Evolutionary conservation across 1,139 yeast species (phyloP).

Genomic region (Meyerozyma elateridarum): DNA sequence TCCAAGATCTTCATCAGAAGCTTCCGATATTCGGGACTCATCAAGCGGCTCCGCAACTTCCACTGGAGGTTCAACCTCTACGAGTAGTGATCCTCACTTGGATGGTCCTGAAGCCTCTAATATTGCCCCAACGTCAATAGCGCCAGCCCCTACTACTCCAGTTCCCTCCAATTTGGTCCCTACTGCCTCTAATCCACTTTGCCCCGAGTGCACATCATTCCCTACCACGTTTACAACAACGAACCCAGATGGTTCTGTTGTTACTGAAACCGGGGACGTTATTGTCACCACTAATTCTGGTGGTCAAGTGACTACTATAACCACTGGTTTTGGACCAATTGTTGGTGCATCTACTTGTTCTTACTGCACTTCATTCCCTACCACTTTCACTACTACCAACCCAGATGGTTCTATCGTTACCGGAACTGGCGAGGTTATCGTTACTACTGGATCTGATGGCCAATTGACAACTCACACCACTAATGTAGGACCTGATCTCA

Average conservation of each 20-base stretch:
- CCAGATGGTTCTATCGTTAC: slow-evolving; percentile 1
- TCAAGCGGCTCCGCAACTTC: too few relatives aligned
- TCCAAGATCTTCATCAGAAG: too few relatives aligned
- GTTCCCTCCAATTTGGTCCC: background rate
- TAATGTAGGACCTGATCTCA: background rate
- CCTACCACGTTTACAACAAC: slow-evolving; percentile 5
- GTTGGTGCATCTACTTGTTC: background rate
- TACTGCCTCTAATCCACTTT: background rate
- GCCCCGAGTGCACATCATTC: background rate
- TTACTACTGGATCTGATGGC: slow-evolving; percentile 3
- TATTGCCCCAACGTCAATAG: too few relatives aligned
- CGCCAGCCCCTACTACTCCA: too few relatives aligned
- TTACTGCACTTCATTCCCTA: slow-evolving; percentile 2
- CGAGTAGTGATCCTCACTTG: too few relatives aligned
- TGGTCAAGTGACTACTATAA: slow-evolving; percentile 7
- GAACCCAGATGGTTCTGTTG: slow-evolving; percentile 5
- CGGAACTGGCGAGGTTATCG: slow-evolving; percentile 3
- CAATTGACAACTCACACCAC: slow-evolving; percentile 3
- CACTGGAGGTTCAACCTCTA: too few relatives aligned
- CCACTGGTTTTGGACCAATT: background rate
- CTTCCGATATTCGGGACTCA: too few relatives aligned
- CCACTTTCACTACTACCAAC: slow-evolving; percentile 4
- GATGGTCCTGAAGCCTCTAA: too few relatives aligned
- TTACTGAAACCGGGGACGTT: slow-evolving; percentile 7
- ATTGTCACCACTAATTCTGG: slow-evolving; percentile 10